Percentiles rank a stretch among this genome's conserved stretches.
phyloP scores from a whole-genome alignment of 2,329 filamentous ascomycete species.

The Xenosphaeropsis pyriputrescens region DNA sequence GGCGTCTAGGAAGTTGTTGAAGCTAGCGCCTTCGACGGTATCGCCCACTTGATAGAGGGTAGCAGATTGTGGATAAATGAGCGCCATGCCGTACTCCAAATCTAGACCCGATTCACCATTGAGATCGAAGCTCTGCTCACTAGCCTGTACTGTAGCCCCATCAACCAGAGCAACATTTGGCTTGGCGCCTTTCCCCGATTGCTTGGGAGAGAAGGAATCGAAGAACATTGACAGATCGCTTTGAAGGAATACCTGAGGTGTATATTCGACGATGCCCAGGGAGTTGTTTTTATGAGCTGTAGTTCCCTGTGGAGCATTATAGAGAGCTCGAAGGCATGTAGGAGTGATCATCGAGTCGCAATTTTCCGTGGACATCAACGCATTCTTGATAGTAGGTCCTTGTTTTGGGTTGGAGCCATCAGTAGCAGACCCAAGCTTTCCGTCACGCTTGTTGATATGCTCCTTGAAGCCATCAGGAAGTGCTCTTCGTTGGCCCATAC shows the following conservation, averaged over 20 bases:
- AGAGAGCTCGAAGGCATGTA: conserved; percentile 37
- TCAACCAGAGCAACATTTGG: conserved; percentile 31
- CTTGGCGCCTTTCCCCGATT: conserved; percentile 20
- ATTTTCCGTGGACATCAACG: conserved; percentile 13
- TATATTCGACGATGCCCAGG: conserved; percentile 36
- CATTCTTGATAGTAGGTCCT: conserved; percentile 10
- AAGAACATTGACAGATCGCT: conserved; percentile 33
- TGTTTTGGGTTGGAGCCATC: conserved; percentile 13
- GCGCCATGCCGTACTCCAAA: conserved; percentile 35
- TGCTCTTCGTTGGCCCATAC: conserved; percentile 1
- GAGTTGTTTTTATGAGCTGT: conserved; percentile 24
- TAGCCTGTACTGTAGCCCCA: conserved; percentile 27
- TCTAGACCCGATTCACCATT: conserved; percentile 38
- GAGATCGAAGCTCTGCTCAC: conserved; percentile 18
- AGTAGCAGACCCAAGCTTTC: conserved; percentile 14
- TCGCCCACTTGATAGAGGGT: conserved; percentile 30
- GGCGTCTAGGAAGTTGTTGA: conserved; percentile 27
- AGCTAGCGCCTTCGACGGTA: conserved; percentile 21
- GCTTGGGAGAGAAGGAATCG: conserved; percentile 23
- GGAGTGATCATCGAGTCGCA: conserved; percentile 43
- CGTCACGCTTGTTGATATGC: conserved; percentile 1
- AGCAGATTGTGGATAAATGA: conserved; percentile 35
- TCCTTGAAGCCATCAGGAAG: conserved; percentile 9
- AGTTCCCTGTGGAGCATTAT: conserved; percentile 26
- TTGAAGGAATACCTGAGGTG: conserved; percentile 33